Evolutionary conservation across 2,329 filamentous ascomycete genomes (phyloP).

Genomic region (Sclerotinia glacialis): DNA sequence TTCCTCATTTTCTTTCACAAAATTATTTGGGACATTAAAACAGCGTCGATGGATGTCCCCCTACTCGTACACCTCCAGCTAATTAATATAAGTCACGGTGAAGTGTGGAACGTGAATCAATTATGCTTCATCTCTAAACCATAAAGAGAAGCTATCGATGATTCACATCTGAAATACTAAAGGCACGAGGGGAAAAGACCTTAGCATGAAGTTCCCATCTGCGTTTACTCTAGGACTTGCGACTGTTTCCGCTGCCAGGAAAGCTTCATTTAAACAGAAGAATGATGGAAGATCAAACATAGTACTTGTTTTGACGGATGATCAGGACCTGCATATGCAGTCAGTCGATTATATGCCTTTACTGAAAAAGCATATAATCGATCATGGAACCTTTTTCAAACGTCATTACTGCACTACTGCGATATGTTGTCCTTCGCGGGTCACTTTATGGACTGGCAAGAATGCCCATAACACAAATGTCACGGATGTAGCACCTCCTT

Average conservation of each 20-base stretch:
- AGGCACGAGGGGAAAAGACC: not conserved
- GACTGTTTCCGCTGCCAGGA: slow-evolving; percentile 22
- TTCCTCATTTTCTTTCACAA: not conserved
- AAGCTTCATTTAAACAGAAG: slow-evolving; percentile 22
- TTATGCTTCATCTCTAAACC: not conserved
- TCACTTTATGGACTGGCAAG: slow-evolving; percentile 59
- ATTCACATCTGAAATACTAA: not conserved
- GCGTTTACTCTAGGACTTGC: slow-evolving; percentile 23
- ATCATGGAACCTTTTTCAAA: slow-evolving; percentile 55
- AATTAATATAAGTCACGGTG: too few species aligned
- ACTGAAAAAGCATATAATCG: slow-evolving; percentile 52
- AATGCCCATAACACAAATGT: slow-evolving; percentile 64
- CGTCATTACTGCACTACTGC: slow-evolving; percentile 61
- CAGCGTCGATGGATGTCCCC: not conserved
- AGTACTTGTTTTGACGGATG: slow-evolving; percentile 62
- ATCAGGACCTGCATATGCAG: slow-evolving; percentile 60
- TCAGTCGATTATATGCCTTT: slow-evolving; percentile 58
- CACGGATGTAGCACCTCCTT: slow-evolving; percentile 48
- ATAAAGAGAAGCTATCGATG: not conserved
- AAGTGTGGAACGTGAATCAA: slow-evolving; percentile 4
- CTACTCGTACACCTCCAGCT: not conserved
- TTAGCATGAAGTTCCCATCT: slow-evolving; percentile 12
- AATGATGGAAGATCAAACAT: slow-evolving; percentile 49
- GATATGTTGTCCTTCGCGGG: slow-evolving; percentile 60
- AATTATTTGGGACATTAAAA: not conserved